Evolutionary conservation across 805 yeast species (phyloP), one percentile per base, ranked within the genome.

Genomic region (Hanseniaspora valbyensis): DNA sequence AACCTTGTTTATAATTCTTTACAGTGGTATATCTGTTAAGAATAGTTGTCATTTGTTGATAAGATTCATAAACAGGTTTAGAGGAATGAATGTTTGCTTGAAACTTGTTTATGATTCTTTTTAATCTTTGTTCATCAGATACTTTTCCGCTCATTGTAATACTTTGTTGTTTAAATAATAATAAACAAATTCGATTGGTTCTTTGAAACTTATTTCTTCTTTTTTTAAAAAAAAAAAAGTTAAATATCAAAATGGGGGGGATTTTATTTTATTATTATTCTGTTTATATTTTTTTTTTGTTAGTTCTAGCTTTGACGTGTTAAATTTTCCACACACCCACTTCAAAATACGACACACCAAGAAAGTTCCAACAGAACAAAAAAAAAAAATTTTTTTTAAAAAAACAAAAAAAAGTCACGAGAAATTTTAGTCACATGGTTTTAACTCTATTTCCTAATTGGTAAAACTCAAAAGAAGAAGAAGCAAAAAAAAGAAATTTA

Each of bases 21-120:
- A 79, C 62, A 55, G 84, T 77, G 39, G 83, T 81, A 60, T 84
- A 83, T 61, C 98, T 73, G 57, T 88, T 88, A 38, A 85, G 84
- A 49, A 90, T 83, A 5, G 97, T 87, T 60, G 96, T 72, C 46
- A 92, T 73, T 0, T 95, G 89, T 65, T 92, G 97, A 63, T 90
- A 96, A 0, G 97, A 97, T 63, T 92, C 98, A 63, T 90, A 90
- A 67, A 48, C 51, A 12, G 51, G 51, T 33, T 60, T 67, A 24
- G 63, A 61, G n/a, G 59, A 49, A 40, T 57, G 56, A 29, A 68
- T 53, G 28, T 48, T 48, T 14, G 39, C n/a, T 32, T 42, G 51
- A 18, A 48, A 48, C 30, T 48, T 48, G 22, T 36, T 33, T 32
- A 48, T 48, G 9, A 48, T 48, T 40, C 43, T 48, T 16, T 48